Conservation (phyloP, 768 basidiomycete species). For the Psilocybe sp. region DNA sequence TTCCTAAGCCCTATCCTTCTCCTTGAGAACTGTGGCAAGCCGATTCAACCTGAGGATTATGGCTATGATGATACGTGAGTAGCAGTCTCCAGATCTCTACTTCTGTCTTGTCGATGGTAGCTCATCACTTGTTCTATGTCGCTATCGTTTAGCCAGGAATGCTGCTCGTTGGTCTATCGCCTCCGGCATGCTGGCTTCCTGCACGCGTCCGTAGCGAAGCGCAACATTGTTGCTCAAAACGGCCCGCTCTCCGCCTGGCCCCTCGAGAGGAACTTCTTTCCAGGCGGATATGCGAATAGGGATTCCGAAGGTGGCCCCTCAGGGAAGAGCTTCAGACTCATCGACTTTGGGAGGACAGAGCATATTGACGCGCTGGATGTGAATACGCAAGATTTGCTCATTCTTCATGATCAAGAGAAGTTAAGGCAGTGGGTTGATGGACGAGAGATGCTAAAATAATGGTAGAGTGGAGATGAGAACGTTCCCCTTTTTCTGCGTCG, state of each 20-base stretch:
- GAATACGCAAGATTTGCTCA: too few relatives aligned
- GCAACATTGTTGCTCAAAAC: conserved; percentile 34
- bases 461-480: too few relatives aligned
- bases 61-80: conserved; percentile 33
- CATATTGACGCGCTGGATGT: too few relatives aligned
- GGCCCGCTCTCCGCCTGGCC: conserved; percentile 26
- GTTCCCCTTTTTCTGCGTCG: too few relatives aligned
- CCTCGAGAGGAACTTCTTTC: conserved; percentile 2
- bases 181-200: conserved; percentile 32
- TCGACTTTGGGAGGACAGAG: conserved; percentile 32
- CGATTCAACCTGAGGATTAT: conserved; percentile 19
- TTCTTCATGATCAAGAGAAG: too few relatives aligned
- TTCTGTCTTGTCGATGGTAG: neutral
- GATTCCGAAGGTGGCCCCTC: conserved; percentile 4
- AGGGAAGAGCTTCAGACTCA: conserved; percentile 31
- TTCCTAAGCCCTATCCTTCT: conserved; percentile 35
- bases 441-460: too few relatives aligned
- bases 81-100: neutral
- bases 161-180: conserved; percentile 31
- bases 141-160: conserved; percentile 36
- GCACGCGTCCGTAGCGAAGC: conserved; percentile 30
- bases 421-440: too few relatives aligned
- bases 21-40: conserved; percentile 36
- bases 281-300: too few relatives aligned
- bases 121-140: too few relatives aligned